A percentile compares a stretch with the other conserved stretches of the same genome.
Evolutionary conservation across 176 grass and related monocot genomes (phyloP).

Genomic region (Aegilops longissima): DNA sequence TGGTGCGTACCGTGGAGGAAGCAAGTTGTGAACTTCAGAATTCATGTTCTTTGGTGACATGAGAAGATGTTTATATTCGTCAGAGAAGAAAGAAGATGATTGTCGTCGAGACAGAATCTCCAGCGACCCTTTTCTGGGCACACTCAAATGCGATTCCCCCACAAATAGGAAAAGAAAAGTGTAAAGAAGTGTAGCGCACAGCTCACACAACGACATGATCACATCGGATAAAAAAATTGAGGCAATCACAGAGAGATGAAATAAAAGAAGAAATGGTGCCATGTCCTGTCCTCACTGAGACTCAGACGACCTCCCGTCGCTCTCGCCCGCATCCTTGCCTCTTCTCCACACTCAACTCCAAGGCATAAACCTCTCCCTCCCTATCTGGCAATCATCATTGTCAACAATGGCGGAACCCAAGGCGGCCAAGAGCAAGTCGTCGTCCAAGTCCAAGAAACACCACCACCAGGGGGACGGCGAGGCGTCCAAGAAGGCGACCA

Average conservation of each 20-base stretch:
- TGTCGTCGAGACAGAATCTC: conserved; percentile 7
- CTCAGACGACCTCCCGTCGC: background rate
- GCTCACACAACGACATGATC: background rate
- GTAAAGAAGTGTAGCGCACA: background rate
- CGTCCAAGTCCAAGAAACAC: conserved; percentile 33
- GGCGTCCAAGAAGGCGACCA: conserved; percentile 28
- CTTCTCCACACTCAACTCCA: background rate
- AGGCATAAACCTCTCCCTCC: conserved; percentile 6
- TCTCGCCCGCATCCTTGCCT: background rate
- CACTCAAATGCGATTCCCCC: conserved; percentile 31
- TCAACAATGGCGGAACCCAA: conserved; percentile 49
- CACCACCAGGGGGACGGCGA: conserved; percentile 18
- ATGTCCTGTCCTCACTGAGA: background rate
- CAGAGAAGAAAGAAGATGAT: background rate
- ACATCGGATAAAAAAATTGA: background rate
- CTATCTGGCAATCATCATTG: background rate
- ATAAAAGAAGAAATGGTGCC: conserved; percentile 5
- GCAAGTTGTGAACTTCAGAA: background rate
- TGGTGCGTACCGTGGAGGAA: background rate
- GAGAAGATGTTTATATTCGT: background rate
- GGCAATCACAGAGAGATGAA: background rate
- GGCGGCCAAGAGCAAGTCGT: conserved; percentile 42
- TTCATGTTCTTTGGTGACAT: no score
- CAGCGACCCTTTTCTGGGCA: background rate
- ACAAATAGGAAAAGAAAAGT: background rate